Base-by-base conservation (phyloP, 2,329 filamentous ascomycete species). In the Escovopsis sp. region DNA sequence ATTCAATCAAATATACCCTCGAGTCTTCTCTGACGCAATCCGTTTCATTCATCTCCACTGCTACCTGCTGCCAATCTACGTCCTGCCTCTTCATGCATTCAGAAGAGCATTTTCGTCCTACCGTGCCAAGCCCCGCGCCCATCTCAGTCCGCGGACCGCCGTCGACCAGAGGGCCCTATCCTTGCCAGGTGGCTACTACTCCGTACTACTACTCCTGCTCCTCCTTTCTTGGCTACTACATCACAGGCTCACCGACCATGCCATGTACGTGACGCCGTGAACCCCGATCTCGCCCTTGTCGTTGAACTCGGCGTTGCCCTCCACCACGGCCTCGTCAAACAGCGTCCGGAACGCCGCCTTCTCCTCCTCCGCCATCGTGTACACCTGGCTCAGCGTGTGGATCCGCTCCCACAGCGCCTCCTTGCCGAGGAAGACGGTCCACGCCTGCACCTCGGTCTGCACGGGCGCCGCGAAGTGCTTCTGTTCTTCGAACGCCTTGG, bases 331-430 rank as follows among this genome's bases (percentile, higher is more conserved):
- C 43, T 72, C 65, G 41, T 77, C 70, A 47, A 80, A 70, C 45
- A 62, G 59, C 36, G 62, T 64, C 44, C 65, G 64, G 38, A 73
- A 70, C 36, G 64, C 59, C 43, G 62, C 64, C 50, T 66, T 67
- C 37, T 68, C 63, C 42, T 69, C 62, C 2, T 67, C 72, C 38
- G 69, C 57, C 11, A 83, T 59, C 41, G 78, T 66, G 4, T 75
- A 71, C 47, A 86, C 72, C 54, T 85, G 80, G 52, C 78, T 82
- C 44, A 85, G 60, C 11, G 81, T 86, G 39, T 65, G 66, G 45
- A 80, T 68, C 33, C 82, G 68, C 42, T 72, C 67, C 75, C 78
- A 83, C 39, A 85, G 59, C 42, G 66, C 70, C 40, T 82, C 72
- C 45, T 70, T 68, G 26, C 58, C 63, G 44, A 83, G 55, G 67